A percentile compares a stretch with the other conserved stretches of the same genome.
phyloP scores from a whole-genome alignment of 139 green algal genomes.

The Protoeuglena noctilucae region DNA sequence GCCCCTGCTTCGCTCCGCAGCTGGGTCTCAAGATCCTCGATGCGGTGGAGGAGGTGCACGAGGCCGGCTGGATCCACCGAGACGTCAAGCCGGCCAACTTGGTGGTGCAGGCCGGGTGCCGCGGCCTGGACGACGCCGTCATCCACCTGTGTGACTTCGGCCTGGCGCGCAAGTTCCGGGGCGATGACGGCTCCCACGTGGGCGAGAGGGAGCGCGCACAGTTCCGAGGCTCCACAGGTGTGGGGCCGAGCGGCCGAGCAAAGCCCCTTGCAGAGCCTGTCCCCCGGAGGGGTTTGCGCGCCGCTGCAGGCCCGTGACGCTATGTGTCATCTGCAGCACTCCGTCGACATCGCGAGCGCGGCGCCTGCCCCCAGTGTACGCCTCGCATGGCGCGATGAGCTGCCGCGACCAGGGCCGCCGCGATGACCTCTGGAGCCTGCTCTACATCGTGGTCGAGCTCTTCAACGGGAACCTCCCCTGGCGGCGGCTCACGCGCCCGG shows the following conservation, averaged over 20 bases:
- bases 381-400: neutral
- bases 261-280: neutral
- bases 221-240: slow-evolving; percentile 48
- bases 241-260: neutral
- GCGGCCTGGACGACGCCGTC: neutral
- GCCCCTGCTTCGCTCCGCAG: no score
- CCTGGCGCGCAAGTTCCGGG: slow-evolving; percentile 34
- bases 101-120: slow-evolving; percentile 16
- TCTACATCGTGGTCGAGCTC: slow-evolving; percentile 74
- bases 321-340: neutral
- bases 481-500: slow-evolving; percentile 2
- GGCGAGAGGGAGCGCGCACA: slow-evolving; percentile 21
- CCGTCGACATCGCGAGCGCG: neutral
- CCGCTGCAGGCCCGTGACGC: neutral
- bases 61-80: slow-evolving; percentile 42
- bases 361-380: neutral
- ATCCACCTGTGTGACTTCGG: slow-evolving; percentile 54
- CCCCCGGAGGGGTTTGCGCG: neutral
- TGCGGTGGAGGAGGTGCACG: slow-evolving; percentile 43
- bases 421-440: slow-evolving; percentile 79
- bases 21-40: no score
- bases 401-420: slow-evolving; percentile 27
- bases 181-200: slow-evolving; percentile 18
- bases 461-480: slow-evolving; percentile 33
- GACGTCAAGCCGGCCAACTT: slow-evolving; percentile 81